Percentiles rank a stretch among this genome's conserved stretches.
phyloP scores from a whole-genome alignment of 176 grass and related monocot species.

The Aechmea fasciata region DNA sequence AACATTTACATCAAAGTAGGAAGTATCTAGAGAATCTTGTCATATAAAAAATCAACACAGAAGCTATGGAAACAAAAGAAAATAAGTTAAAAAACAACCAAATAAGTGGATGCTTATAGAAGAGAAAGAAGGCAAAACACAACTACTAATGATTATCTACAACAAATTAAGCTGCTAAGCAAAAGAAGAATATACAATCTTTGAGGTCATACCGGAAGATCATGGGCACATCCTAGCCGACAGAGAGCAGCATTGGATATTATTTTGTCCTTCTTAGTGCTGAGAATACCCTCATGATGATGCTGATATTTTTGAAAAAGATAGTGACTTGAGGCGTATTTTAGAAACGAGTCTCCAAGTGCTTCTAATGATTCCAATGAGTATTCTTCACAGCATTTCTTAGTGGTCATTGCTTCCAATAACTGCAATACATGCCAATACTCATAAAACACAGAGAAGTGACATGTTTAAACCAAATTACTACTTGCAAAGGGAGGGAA shows the following conservation, averaged over 20 bases:
- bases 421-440: constrained; percentile 27
- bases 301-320: constrained; percentile 44
- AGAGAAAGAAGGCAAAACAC: not conserved
- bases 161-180: not conserved
- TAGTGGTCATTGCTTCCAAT: constrained; percentile 69
- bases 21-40: too few relatives aligned
- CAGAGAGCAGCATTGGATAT: constrained; percentile 67
- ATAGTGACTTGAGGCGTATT: constrained; percentile 57
- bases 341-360: constrained; percentile 82
- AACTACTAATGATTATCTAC: too few relatives aligned
- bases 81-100: too few relatives aligned
- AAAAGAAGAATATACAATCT: not conserved
- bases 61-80: too few relatives aligned
- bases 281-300: constrained; percentile 76
- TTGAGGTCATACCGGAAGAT: constrained; percentile 44
- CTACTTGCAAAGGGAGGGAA: not conserved
- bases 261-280: constrained; percentile 58
- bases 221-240: constrained; percentile 34
- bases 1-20: too few relatives aligned
- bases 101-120: not conserved
- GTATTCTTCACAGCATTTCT: constrained; percentile 57
- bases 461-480: constrained; percentile 1
- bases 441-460: constrained; percentile 2
- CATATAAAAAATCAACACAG: too few relatives aligned
- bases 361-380: constrained; percentile 82